Conservation (phyloP, 1,139 yeast species). For the Tardiomyces blankii region DNA sequence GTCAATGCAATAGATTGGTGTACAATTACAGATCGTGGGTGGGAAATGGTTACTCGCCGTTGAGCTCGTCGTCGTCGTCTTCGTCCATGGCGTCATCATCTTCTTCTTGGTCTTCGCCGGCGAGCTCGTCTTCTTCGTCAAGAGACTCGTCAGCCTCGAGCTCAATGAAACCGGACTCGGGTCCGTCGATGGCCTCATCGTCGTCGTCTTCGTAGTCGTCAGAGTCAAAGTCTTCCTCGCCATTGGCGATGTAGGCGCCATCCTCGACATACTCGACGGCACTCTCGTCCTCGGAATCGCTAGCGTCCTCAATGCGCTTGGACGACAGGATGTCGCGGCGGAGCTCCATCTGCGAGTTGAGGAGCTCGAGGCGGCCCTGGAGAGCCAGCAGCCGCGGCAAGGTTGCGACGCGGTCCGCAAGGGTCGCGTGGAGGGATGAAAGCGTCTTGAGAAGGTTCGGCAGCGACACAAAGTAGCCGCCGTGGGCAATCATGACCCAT, state of each 20-base stretch:
- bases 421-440: conserved; percentile 66
- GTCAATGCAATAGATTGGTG: too few relatives aligned
- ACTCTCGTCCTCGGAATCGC: conserved; percentile 31
- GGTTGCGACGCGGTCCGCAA: conserved; percentile 62
- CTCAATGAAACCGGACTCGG: conserved; percentile 19
- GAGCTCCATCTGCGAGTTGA: conserved; percentile 58
- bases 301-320: conserved; percentile 29
- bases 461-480: conserved; percentile 62
- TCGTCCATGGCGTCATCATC: conserved; percentile 12
- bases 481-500: conserved; percentile 87
- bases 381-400: conserved; percentile 71
- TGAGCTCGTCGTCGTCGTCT: conserved; percentile 18
- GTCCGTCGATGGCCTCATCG: conserved; percentile 17
- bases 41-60: conserved; percentile 15
- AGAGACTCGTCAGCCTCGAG: conserved; percentile 33
- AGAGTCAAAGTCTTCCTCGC: conserved; percentile 24
- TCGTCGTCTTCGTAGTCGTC: conserved; percentile 4
- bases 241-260: conserved; percentile 36
- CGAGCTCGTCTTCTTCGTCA: conserved; percentile 24
- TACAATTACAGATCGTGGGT: neutral
- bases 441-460: conserved; percentile 61
- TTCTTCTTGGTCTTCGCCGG: conserved; percentile 18
- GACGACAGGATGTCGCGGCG: conserved; percentile 43
- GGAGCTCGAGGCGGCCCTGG: conserved; percentile 68
- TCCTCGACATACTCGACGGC: conserved; percentile 41